Conservation (phyloP, 129 eudicot genomes). For the Ambrosia trifida region DNA sequence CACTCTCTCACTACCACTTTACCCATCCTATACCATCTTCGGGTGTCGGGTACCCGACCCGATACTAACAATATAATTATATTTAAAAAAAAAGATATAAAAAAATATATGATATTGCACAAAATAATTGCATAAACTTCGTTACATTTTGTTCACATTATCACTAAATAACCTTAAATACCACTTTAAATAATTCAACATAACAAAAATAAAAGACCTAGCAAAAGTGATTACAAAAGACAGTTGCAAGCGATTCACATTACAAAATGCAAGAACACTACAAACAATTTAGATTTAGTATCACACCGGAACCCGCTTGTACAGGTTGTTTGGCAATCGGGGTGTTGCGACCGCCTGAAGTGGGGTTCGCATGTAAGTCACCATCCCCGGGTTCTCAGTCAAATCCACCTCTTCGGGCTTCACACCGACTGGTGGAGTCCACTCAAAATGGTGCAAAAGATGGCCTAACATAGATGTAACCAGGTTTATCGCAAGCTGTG, state of each 20-base stretch:
- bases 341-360: conserved; percentile 70
- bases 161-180: not conserved
- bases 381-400: conserved; percentile 76
- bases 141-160: not conserved
- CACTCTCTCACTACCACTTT: no score
- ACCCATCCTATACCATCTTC: no score
- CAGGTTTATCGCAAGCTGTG: conserved; percentile 67
- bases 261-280: no score
- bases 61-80: no score
- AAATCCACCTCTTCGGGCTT: conserved; percentile 74
- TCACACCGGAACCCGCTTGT: conserved; percentile 54
- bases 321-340: conserved; percentile 59
- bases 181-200: not conserved
- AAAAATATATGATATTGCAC: no score
- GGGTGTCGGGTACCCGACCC: no score
- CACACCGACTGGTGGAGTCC: conserved; percentile 68
- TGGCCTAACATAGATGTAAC: conserved; percentile 82
- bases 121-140: not conserved
- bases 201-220: not conserved
- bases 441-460: conserved; percentile 67
- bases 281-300: no score
- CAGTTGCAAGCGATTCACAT: no score
- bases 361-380: conserved; percentile 72
- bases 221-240: no score
- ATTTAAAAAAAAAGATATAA: no score